Conservation (phyloP, 2,329 filamentous ascomycete genomes). For the Fonsecaea pedrosoi region DNA sequence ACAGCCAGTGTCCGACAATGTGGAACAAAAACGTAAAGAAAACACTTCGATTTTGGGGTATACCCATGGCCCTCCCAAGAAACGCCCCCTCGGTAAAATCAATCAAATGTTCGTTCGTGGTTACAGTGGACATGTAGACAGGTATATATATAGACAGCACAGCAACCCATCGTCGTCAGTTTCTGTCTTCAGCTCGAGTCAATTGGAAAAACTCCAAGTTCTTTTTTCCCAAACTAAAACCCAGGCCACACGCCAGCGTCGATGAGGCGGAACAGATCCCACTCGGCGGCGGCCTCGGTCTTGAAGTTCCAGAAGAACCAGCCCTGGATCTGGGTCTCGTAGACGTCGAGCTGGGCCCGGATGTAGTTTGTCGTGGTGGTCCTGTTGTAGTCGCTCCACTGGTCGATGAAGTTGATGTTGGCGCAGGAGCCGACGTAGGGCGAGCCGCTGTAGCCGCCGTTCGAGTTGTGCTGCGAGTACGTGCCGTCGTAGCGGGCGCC, state of each 20-base stretch:
- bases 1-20: too few species aligned
- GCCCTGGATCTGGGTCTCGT: constrained; percentile 49
- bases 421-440: constrained; percentile 62
- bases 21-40: too few species aligned
- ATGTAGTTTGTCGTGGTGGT: constrained; percentile 52
- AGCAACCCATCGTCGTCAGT: too few species aligned
- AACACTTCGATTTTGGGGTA: too few species aligned
- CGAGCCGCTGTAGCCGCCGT: constrained; percentile 46
- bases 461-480: constrained; percentile 49
- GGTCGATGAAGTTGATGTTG: constrained; percentile 56
- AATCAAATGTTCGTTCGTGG: too few species aligned
- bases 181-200: too few species aligned
- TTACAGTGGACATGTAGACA: too few species aligned
- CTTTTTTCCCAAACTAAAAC: background rate
- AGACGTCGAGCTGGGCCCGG: constrained; percentile 55
- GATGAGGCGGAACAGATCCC: constrained; percentile 55
- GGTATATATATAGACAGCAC: too few species aligned
- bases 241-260: constrained; percentile 50
- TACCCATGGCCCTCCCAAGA: too few species aligned
- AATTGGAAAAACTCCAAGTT: too few species aligned
- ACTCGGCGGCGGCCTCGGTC: constrained; percentile 57
- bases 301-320: constrained; percentile 61
- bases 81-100: too few species aligned
- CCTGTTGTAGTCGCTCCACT: constrained; percentile 53
- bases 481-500: constrained; percentile 62